A percentile compares a stretch with the other conserved stretches of the same genome.
phyloP scores from a whole-genome alignment of 805 yeast genomes.

The Yamadazyma phyllophila region DNA sequence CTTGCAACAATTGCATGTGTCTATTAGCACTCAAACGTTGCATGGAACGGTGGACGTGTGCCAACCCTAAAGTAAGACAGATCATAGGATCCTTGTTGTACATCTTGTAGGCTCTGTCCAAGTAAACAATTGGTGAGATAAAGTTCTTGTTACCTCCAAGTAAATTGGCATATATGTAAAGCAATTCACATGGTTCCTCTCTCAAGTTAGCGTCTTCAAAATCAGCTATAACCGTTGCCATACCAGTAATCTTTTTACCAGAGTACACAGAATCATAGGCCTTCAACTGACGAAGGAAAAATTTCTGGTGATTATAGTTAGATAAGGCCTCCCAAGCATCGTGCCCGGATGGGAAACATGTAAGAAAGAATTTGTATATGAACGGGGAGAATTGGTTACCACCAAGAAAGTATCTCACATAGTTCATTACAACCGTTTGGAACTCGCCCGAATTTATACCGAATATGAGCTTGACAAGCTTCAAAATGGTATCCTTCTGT shows the following conservation, averaged over 20 bases:
- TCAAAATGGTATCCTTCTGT: constrained; percentile 55
- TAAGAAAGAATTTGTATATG: constrained; percentile 61
- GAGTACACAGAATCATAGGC: constrained; percentile 74
- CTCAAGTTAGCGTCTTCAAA: constrained; percentile 37
- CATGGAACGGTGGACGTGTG: constrained; percentile 86
- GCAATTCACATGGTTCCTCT: constrained; percentile 60
- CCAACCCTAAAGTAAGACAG: constrained; percentile 68
- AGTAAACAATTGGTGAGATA: constrained; percentile 76
- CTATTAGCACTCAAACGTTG: constrained; percentile 85
- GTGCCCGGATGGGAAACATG: constrained; percentile 62
- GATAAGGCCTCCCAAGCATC: constrained; percentile 60
- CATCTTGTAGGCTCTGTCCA: constrained; percentile 65
- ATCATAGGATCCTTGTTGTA: constrained; percentile 77
- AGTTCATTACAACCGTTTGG: constrained; percentile 47
- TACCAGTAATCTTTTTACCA: constrained; percentile 61
- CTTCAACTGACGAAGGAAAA: constrained; percentile 82
- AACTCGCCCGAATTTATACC: constrained; percentile 48
- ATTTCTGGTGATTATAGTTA: constrained; percentile 84
- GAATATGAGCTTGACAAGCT: constrained; percentile 66
- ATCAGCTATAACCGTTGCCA: constrained; percentile 67
- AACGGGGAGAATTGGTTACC: constrained; percentile 75
- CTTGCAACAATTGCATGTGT: constrained; percentile 85
- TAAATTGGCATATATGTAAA: constrained; percentile 76
- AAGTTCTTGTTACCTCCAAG: constrained; percentile 81
- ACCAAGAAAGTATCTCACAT: constrained; percentile 61